phyloP scores from a whole-genome alignment of 805 yeast species.

The Saitoella complicata region DNA sequence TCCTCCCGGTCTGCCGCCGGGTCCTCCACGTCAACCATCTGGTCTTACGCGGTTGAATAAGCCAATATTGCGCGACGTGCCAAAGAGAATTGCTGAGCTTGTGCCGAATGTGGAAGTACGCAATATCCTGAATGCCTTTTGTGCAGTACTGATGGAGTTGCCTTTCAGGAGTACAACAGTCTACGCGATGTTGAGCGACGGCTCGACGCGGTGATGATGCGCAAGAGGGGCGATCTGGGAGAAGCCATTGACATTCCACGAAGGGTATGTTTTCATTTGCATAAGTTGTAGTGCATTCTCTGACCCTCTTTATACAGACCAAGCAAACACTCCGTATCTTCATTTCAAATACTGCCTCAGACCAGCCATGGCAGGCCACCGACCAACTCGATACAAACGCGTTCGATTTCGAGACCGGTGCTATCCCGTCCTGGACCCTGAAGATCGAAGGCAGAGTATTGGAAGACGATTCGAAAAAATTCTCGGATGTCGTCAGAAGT shows the following conservation, averaged over 20 bases:
- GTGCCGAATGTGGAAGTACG: constrained; percentile 47
- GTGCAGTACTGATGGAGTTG: no score
- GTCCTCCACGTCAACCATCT: no score
- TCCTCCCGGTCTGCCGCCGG: no score
- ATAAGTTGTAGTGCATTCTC: constrained; percentile 23
- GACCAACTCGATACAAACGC: constrained; percentile 17
- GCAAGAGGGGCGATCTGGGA: constrained; percentile 74
- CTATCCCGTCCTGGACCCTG: constrained; percentile 53
- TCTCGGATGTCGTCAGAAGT: constrained; percentile 68
- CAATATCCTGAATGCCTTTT: constrained; percentile 5
- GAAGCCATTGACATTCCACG: constrained; percentile 31
- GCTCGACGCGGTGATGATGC: constrained; percentile 63
- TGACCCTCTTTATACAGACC: constrained; percentile 24
- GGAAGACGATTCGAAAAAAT: constrained; percentile 36
- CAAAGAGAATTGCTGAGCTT: constrained; percentile 28
- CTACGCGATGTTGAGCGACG: constrained; percentile 68
- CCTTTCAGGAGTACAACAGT: constrained; percentile 34
- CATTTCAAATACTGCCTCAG: constrained; percentile 63
- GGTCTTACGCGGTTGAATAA: no score
- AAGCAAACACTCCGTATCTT: constrained; percentile 54
- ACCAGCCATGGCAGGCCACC: constrained; percentile 72
- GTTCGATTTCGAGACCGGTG: constrained; percentile 19
- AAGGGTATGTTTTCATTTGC: constrained; percentile 27
- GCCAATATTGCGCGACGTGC: constrained; percentile 34
- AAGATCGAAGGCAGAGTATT: constrained; percentile 75